Evolutionary conservation across 208 protist genomes (phyloP).

Genomic region (Wallacemonas sp.): DNA sequence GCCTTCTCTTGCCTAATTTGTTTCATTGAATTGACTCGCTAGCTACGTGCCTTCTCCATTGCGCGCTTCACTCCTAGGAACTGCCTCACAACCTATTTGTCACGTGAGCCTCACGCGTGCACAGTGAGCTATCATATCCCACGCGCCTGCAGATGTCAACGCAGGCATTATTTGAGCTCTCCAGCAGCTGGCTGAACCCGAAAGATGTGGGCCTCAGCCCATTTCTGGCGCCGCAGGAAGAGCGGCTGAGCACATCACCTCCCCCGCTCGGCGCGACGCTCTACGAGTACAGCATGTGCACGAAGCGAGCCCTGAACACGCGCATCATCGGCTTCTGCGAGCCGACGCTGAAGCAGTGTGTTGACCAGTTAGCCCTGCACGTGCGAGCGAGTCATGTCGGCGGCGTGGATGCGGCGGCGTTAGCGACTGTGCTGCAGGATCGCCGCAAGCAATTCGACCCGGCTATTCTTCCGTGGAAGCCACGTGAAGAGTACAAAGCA

Average conservation of each 20-base stretch:
- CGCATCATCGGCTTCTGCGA: conserved; percentile 88
- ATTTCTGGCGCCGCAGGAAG: conserved; percentile 40
- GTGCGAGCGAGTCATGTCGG: conserved; percentile 47
- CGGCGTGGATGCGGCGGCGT: conserved; percentile 29
- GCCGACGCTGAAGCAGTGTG: conserved; percentile 75
- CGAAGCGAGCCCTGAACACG: conserved; percentile 77
- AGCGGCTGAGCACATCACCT: conserved; percentile 32
- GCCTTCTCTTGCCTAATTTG: too few species aligned
- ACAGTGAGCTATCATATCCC: neutral
- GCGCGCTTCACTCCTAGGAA: too few species aligned
- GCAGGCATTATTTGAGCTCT: conserved; percentile 71
- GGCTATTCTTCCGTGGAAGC: conserved; percentile 62
- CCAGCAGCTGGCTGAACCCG: conserved; percentile 67
- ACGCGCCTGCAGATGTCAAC: conserved; percentile 29
- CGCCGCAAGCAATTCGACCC: conserved; percentile 61
- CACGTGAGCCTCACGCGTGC: neutral
- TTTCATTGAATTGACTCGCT: too few species aligned
- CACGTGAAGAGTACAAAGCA: conserved; percentile 56
- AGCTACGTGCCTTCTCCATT: too few species aligned
- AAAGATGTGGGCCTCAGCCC: conserved; percentile 68
- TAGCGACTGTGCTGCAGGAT: conserved; percentile 36
- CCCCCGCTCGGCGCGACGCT: conserved; percentile 37
- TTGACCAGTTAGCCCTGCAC: conserved; percentile 58
- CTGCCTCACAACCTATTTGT: too few species aligned
- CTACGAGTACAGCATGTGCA: conserved; percentile 76